Evolutionary conservation across 352 stramenopile genomes (phyloP).

Genomic region (Phytopythium sindhum): DNA sequence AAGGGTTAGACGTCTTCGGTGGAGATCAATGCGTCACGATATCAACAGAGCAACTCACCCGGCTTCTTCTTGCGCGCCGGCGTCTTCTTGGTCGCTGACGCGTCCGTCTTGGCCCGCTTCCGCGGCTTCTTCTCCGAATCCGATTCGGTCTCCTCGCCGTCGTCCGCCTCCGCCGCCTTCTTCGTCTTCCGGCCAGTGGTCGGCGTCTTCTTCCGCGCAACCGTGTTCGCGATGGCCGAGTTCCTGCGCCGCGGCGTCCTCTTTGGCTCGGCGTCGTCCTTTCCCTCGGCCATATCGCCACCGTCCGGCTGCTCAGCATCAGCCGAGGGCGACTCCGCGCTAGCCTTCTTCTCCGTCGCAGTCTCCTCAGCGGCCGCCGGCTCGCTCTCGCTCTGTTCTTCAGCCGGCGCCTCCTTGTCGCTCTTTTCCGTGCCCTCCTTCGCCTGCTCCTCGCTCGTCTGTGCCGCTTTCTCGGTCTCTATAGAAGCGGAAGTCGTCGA

Average conservation of each 20-base stretch:
- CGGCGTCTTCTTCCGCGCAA: conserved; percentile 4
- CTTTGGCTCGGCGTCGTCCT: conserved; percentile 1
- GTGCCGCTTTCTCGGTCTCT: conserved; percentile 11
- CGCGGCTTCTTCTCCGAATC: conserved; percentile 47
- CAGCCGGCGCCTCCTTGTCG: conserved; percentile 1
- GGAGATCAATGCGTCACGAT: background rate
- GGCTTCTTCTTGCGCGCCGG: conserved; percentile 44
- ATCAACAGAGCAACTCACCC: conserved; percentile 8
- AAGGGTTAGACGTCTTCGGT: background rate
- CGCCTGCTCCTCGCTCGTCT: conserved; percentile 6
- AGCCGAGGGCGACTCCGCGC: background rate
- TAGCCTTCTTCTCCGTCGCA: background rate
- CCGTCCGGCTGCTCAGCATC: background rate
- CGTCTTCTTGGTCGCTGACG: conserved; percentile 22
- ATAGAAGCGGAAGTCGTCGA: background rate
- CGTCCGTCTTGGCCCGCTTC: conserved; percentile 32
- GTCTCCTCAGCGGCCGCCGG: background rate
- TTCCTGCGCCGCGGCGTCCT: background rate
- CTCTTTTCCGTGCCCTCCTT: background rate
- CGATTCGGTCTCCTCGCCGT: conserved; percentile 44
- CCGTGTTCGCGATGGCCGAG: background rate
- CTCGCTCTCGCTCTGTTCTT: conserved; percentile 1
- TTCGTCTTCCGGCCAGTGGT: conserved; percentile 4
- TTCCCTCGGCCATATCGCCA: background rate
- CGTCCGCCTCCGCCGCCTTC: conserved; percentile 9